Base-by-base conservation (phyloP, 75 land plant genomes). In the Picea glauca region DNA sequence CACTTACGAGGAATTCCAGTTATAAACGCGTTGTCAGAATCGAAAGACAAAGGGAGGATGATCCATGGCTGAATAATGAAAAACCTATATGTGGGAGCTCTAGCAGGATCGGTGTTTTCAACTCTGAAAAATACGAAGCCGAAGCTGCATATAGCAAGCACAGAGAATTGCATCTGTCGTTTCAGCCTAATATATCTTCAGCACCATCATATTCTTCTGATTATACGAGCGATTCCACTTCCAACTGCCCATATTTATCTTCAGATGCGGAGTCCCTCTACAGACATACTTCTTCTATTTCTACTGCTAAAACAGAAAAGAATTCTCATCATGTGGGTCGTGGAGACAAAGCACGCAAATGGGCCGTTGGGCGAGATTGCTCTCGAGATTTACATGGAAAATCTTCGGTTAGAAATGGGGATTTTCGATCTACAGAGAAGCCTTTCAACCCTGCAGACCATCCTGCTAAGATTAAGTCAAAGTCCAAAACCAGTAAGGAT, bases 401-500 rank as follows among this genome's bases (percentile, higher is more conserved):
- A 5, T 68, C 72, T 12, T 17, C 32, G 33, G 70, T 13, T 5
- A 43, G 43, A 43, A 13, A 43, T 70, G 74, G 23, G 56, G 74
- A 46, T 20, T 43, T 70, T 43, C 54, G 74, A n/a, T 2, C 54
- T 0, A 50, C 20, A 18, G 65, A 63, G 26, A 62, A 75, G 77
- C 60, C 77, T 1, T 32, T 58, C 6, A 31, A 8, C 62, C 61
- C 77, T 58, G 33, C 7, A 54, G 65, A 3, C 11, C 65, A 63
- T 63, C 12, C 65, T 23, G 65, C 65, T 23, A 63, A 50, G 11
- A 20, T 46, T 21, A 70, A 70, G 23, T 38, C 46, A 12, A 70
- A 70, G 6, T 50, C 82, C 68, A 86, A 83, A 58, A 35, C 68
- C 9, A 82, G 80, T 58, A 80, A 80, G 18, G 85, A 81, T 11